Conservation (phyloP, 1,139 yeast genomes). For the Geotrichum histeridarum region DNA sequence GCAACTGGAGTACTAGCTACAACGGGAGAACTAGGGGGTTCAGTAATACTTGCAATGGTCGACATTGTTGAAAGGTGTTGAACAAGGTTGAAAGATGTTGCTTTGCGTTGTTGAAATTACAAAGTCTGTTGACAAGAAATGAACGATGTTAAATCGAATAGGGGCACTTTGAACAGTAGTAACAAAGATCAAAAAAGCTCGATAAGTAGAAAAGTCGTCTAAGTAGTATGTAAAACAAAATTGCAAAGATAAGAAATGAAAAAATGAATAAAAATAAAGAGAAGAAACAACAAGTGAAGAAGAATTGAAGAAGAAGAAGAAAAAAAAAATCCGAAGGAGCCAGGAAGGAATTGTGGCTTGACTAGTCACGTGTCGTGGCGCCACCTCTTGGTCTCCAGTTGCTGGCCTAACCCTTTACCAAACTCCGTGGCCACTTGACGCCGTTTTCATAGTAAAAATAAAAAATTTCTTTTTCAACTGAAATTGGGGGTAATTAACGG, state of each 20-base stretch:
- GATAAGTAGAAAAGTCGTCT: not conserved
- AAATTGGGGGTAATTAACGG: too few species aligned
- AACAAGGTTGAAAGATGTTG: not conserved
- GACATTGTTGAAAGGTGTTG: not conserved
- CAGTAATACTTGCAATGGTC: conserved; percentile 5
- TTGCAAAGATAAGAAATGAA: not conserved
- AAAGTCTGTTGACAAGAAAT: too few species aligned
- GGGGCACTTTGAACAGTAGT: not conserved
- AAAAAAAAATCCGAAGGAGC: not conserved
- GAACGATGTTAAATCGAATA: too few species aligned
- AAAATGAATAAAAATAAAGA: not conserved
- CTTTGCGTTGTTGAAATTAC: too few species aligned
- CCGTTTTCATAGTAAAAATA: too few species aligned
- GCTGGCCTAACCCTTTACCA: too few species aligned
- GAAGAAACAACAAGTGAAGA: not conserved
- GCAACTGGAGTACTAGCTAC: not conserved
- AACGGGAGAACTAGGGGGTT: not conserved
- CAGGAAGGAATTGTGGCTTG: conserved; percentile 1
- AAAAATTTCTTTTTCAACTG: too few species aligned
- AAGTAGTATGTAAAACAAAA: not conserved
- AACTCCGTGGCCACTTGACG: too few species aligned
- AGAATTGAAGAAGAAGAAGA: not conserved
- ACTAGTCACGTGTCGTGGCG: conserved; percentile 1
- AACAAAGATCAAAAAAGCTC: not conserved
- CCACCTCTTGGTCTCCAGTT: too few species aligned